Evolutionary conservation across 1,284 basidiomycete genomes (phyloP), one percentile per base, ranked within the genome.

Genomic region (Xerocomus minutiporus): DNA sequence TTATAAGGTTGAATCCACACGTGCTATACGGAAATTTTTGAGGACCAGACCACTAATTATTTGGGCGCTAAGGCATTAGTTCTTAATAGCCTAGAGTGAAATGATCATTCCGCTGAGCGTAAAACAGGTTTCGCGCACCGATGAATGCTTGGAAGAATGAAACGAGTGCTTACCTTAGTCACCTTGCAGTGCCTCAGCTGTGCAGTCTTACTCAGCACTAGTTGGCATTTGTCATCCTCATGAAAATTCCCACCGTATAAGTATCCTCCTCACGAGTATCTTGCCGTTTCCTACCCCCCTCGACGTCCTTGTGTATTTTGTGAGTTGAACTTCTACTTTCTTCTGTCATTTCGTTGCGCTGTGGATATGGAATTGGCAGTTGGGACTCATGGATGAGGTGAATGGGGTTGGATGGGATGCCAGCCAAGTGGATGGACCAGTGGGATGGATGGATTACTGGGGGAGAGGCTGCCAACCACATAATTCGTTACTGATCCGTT

Each of bases 231-330:
- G 60, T 61, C 58, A 61, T 47, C 48, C 32, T 8, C n/a, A 4
- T 20, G 29, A 52, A 51, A 52, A n/a, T 63, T 65, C 59, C 46
- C 61, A 63, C 61, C 47, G 23, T 59, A 65, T 59, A 65, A 65
- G 51, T 17, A 13, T 9, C 31, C 23, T 28, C 26, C 32, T 25
- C 31, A 3, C 29, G 4, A 3, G 1, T 23, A 3, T n/a, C n/a
- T 12, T 17, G 2, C 8, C 17, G 8, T 13, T 35, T 20, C 17
- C 26, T 11, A 8, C 0, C 11, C 35, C 11, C 42, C 41, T 55
- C 56, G 46, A 56, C 61, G 42, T 55, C 39, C 43, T 48, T 36
- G 53, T 59, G 54, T 62, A 63, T 48, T 51, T 28, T 64, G 61
- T 62, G 52, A 62, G 61, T 61, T 1, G 36, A 8, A 5, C 23